These are phyloP conservation scores for Selaginella moellendorffii DNA, from an alignment of 75 land plant genomes.

Conservation along the genomic window DNA sequence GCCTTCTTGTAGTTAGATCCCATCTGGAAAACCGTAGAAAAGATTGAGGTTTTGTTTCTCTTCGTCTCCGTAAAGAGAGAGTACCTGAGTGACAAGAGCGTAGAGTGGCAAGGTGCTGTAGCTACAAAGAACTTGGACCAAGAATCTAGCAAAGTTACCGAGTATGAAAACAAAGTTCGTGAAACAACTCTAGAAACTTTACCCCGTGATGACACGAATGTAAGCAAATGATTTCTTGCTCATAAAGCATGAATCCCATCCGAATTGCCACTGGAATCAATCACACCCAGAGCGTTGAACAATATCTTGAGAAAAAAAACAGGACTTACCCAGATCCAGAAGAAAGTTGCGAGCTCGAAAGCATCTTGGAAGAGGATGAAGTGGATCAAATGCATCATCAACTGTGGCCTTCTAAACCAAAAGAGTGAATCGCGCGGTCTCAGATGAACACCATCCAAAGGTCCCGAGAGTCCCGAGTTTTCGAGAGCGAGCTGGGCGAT, in stretches of 20 bases:
- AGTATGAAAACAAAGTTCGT: too few relatives aligned
- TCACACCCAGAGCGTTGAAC: not conserved
- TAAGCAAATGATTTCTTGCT: not conserved
- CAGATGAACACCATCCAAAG: constrained; percentile 43
- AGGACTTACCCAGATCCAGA: constrained; percentile 7
- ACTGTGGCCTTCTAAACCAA: constrained; percentile 53
- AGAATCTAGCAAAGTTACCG: not conserved
- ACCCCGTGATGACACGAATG: not conserved
- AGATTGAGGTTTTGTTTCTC: too few relatives aligned
- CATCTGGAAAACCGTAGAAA: not conserved
- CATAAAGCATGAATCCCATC: constrained; percentile 1
- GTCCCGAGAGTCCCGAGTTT: constrained; percentile 44
- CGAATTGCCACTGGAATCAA: constrained; percentile 6
- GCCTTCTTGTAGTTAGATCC: not conserved
- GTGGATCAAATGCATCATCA: constrained; percentile 61
- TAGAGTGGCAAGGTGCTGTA: constrained; percentile 9
- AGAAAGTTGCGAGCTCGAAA: constrained; percentile 10
- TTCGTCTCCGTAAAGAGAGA: not conserved
- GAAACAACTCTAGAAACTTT: too few relatives aligned
- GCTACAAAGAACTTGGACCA: constrained; percentile 3
- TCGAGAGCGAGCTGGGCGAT: constrained; percentile 61
- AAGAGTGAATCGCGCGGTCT: constrained; percentile 66
- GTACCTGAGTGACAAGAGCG: constrained; percentile 10
- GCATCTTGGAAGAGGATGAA: constrained; percentile 57
- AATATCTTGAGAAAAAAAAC: not conserved